Evolutionary conservation across 2,329 filamentous ascomycete species (phyloP), one percentile per base, ranked within the genome.

Genomic region (Epichloe coenophiala): DNA sequence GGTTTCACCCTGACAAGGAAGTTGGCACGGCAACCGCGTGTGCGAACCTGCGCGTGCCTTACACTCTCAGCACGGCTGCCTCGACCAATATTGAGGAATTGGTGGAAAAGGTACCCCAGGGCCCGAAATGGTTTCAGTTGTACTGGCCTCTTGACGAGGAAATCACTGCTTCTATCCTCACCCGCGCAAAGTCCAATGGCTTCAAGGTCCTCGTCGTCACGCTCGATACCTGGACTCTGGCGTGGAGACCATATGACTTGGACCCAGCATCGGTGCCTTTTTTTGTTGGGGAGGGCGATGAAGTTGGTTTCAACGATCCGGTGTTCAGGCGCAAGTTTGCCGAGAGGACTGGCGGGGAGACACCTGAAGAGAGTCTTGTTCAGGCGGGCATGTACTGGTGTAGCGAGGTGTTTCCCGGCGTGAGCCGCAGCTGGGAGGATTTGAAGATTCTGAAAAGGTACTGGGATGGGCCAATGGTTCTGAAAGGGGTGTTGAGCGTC

Each of bases 81-180:
- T 70, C 75, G 2, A 71, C 74, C 35, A 75, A 75, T 1, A 83
- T 88, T 52, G 83, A 87, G 61, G 77, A 87, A 47, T 75, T 86
- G 0, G 81, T 80, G 0, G 59, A 69, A 7, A 79, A 78, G 0
- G 79, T 74, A 47, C 75, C 75, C 0, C 65, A 75, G 5, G 77
- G 78, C 0, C 70, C 74, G 35, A 69, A 82, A 11, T 89, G 83
- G 82, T 89, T 76, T 61, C 85, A 89, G 61, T 73, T 89, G 0
- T 89, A 89, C 67, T 88, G 83, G 81, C 84, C 84, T 0, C 66
- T 72, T 19, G 75, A 78, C 50, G 75, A 88, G 48, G 76, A 81
- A 3, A 69, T 88, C 50, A 88, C 84, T 0, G 67, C 74, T 0
- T 84, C 78, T 1, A 66, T 88, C 15, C 70, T 88, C 4, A 60